These are phyloP conservation scores for Nissolia schottii DNA, from an alignment of 306 rosid genomes.

Conservation along the genomic window DNA sequence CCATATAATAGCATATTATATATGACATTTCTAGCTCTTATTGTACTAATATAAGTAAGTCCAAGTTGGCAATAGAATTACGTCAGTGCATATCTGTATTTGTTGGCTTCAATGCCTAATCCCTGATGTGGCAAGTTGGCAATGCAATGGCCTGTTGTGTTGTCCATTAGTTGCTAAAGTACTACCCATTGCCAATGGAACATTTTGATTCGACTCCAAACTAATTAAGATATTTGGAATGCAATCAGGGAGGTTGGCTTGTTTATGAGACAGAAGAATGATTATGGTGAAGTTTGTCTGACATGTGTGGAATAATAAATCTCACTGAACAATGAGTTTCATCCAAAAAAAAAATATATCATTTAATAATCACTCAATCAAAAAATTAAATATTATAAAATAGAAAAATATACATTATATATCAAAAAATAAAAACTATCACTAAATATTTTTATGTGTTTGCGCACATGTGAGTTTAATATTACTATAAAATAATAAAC, in stretches of 20 bases:
- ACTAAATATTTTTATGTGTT: no score
- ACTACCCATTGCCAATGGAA: not conserved
- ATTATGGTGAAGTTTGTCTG: not conserved
- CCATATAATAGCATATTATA: not conserved
- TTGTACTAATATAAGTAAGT: not conserved
- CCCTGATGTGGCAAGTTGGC: not conserved
- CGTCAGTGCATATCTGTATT: not conserved
- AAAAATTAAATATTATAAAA: no score
- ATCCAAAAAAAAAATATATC: no score
- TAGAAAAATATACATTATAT: no score
- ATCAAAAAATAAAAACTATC: no score
- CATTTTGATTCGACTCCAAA: not conserved
- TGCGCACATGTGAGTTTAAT: no score
- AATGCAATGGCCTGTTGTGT: not conserved
- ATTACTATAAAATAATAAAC: no score
- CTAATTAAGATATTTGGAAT: not conserved
- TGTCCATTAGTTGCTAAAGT: not conserved
- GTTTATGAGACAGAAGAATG: not conserved
- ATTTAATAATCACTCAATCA: no score
- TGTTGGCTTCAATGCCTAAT: slow-evolving; percentile 7
- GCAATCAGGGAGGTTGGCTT: not conserved
- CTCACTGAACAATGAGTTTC: no score
- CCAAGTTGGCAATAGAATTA: slow-evolving; percentile 10
- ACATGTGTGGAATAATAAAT: not conserved
- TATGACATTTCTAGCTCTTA: not conserved